A percentile compares a stretch with the other conserved stretches of the same genome.
Evolutionary conservation across 768 basidiomycete species (phyloP).

Genomic region (Tricholomella constricta): DNA sequence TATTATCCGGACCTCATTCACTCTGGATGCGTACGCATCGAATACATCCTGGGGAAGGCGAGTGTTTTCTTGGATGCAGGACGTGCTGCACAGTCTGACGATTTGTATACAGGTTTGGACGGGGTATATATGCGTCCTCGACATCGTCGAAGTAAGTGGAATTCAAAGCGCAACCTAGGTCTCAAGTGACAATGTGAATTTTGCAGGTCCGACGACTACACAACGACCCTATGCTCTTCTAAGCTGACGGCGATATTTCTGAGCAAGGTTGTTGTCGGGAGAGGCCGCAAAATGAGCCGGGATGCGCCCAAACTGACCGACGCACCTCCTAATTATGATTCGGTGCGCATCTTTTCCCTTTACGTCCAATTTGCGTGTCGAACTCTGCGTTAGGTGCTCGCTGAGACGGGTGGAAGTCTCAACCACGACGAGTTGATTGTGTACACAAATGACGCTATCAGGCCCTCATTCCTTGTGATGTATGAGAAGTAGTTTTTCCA

Average conservation of each 20-base stretch:
- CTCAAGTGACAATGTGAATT: too few species aligned
- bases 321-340: slow-evolving; percentile 66
- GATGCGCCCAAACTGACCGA: slow-evolving; percentile 56
- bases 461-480: slow-evolving; percentile 71
- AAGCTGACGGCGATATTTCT: slow-evolving; percentile 64
- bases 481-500: slow-evolving; percentile 63
- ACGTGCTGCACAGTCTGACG: neutral
- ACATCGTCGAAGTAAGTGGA: slow-evolving; percentile 74
- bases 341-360: slow-evolving; percentile 42
- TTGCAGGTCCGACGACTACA: slow-evolving; percentile 79
- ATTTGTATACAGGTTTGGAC: slow-evolving; percentile 54
- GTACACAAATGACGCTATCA: slow-evolving; percentile 69
- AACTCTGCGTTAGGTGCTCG: slow-evolving; percentile 50
- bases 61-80: neutral
- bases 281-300: slow-evolving; percentile 66
- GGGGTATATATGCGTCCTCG: slow-evolving; percentile 72
- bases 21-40: slow-evolving; percentile 62
- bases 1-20: slow-evolving; percentile 66
- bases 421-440: slow-evolving; percentile 76
- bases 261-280: slow-evolving; percentile 74
- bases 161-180: too few species aligned
- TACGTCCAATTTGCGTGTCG: neutral
- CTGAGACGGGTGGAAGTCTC: slow-evolving; percentile 63
- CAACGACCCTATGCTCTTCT: slow-evolving; percentile 56
- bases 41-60: slow-evolving; percentile 75